Conservation (phyloP, 2,329 filamentous ascomycete species). For the Coniochaeta sp. region DNA sequence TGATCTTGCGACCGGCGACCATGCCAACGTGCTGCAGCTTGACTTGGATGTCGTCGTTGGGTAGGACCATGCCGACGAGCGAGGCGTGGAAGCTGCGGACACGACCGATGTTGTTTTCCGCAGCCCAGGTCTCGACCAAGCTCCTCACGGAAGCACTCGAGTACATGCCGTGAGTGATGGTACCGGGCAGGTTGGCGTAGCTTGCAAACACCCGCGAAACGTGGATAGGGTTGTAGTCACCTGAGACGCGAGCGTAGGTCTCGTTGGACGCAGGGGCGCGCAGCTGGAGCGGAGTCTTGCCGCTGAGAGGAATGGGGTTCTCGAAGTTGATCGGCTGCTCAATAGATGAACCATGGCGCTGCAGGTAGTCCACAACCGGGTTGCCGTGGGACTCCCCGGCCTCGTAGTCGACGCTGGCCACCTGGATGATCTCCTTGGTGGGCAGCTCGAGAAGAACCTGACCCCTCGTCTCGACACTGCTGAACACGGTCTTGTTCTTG, state of each 20-base stretch:
- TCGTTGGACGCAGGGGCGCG: slow-evolving; percentile 95
- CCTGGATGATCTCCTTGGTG: slow-evolving; percentile 94
- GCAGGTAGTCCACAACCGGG: slow-evolving; percentile 91
- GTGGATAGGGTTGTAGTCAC: slow-evolving; percentile 98
- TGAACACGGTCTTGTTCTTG: slow-evolving; percentile 92
- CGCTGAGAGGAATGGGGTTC: slow-evolving; percentile 91
- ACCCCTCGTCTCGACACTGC: slow-evolving; percentile 83
- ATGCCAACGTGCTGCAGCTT: slow-evolving; percentile 96
- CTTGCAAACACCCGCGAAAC: slow-evolving; percentile 93
- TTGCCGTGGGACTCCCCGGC: slow-evolving; percentile 89
- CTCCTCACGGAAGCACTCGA: slow-evolving; percentile 94
- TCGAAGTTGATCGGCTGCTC: slow-evolving; percentile 97
- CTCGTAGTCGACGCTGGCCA: slow-evolving; percentile 95
- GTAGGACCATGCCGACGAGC: slow-evolving; percentile 96
- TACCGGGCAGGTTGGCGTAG: slow-evolving; percentile 92
- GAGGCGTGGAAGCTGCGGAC: slow-evolving; percentile 96
- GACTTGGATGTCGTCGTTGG: slow-evolving; percentile 90
- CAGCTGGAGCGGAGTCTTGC: slow-evolving; percentile 80
- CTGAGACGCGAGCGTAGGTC: slow-evolving; percentile 94
- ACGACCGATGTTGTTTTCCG: slow-evolving; percentile 95
- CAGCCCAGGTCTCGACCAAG: slow-evolving; percentile 96
- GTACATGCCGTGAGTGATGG: slow-evolving; percentile 99
- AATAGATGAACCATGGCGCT: slow-evolving; percentile 83
- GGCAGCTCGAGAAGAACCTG: slow-evolving; percentile 91
- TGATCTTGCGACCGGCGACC: slow-evolving; percentile 97